Base-by-base conservation (phyloP, 2,329 filamentous ascomycete genomes). In the Calcarisporium arbuscula region DNA sequence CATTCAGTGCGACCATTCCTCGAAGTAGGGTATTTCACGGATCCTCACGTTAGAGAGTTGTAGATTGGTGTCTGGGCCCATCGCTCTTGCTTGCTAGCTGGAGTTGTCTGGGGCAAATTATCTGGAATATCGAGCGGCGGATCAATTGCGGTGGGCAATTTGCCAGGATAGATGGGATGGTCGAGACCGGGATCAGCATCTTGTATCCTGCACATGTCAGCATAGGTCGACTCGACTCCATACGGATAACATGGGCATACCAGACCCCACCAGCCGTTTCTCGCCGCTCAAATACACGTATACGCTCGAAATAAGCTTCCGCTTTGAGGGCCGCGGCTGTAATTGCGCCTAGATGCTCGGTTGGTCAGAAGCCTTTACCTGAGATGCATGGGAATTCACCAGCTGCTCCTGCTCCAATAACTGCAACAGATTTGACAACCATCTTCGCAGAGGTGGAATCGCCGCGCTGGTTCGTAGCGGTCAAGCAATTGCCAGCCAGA, bases 11-110 rank as follows among this genome's bases (percentile, higher is more conserved):
- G 19, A 8, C 28, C 16, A 7, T 3, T 6, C 4, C 9, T 8
- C n/a, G 6, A 10, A 18, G 5, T 11, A 4, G 2, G 16, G 5
- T 8, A 4, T 4, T 4, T 1, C 0, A 1, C 11, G 14, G 15
- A 10, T 15, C 41, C 65, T 54, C 44, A 71, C 70, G 70, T 74
- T 19, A 75, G 49, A 10, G 60, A 62, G 4, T 62, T 53, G 38
- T 76, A 76, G 4, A 75, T 64, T 0, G 71, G 70, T 1, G 70
- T 75, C 35, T 64, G 49, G 2, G 54, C 43, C 32, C 58, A 75
- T 28, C 69, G 52, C 28, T 72, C 59, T 36, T 68, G 68, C 8
- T 48, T 36, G 22, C 50, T 60, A n/a, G 67, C 68, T 5, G 57
- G 36, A 1, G 58, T 58, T 5, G 54, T 53, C 12, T 42, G 43